Percentiles rank a stretch among this genome's conserved stretches.
These are phyloP conservation scores for Capronia americana DNA, from an alignment of 2,329 filamentous ascomycete species.

Conservation along the genomic window DNA sequence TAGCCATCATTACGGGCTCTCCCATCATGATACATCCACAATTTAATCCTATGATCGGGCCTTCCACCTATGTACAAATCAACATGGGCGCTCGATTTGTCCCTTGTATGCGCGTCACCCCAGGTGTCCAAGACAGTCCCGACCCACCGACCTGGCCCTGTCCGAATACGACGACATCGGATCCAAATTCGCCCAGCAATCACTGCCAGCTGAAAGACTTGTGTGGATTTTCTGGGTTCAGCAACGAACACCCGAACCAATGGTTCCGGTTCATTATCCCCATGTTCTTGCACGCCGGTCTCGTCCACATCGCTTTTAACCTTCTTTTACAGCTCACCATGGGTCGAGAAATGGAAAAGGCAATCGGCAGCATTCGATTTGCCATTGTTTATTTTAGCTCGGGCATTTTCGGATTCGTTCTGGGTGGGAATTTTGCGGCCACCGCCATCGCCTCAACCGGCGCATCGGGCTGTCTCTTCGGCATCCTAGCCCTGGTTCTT, in stretches of 20 bases:
- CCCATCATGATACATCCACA: slow-evolving; percentile 72
- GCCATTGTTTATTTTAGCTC: slow-evolving; percentile 86
- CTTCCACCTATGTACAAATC: slow-evolving; percentile 86
- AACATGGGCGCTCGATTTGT: slow-evolving; percentile 95
- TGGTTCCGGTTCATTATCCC: slow-evolving; percentile 97
- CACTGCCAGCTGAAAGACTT: slow-evolving; percentile 78
- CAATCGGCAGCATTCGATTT: slow-evolving; percentile 88
- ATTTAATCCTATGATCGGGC: slow-evolving; percentile 98
- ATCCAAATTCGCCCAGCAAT: slow-evolving; percentile 55
- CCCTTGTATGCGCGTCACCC: slow-evolving; percentile 86
- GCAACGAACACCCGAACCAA: slow-evolving; percentile 80
- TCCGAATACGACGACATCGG: slow-evolving; percentile 74
- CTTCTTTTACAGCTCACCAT: slow-evolving; percentile 88
- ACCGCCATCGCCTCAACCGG: slow-evolving; percentile 82
- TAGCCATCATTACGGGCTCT: slow-evolving; percentile 77
- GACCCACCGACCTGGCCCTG: slow-evolving; percentile 69
- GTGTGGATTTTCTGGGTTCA: slow-evolving; percentile 82
- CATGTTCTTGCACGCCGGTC: slow-evolving; percentile 91
- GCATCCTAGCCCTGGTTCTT: slow-evolving; percentile 84
- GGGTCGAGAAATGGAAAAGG: slow-evolving; percentile 88
- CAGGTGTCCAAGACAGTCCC: slow-evolving; percentile 49
- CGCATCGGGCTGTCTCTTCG: slow-evolving; percentile 88
- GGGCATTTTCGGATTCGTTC: slow-evolving; percentile 93
- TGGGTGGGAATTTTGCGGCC: slow-evolving; percentile 91
- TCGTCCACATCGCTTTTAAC: slow-evolving; percentile 97